Base-by-base conservation (phyloP, 495 filamentous ascomycete genomes). In the Penicillium manginii region DNA sequence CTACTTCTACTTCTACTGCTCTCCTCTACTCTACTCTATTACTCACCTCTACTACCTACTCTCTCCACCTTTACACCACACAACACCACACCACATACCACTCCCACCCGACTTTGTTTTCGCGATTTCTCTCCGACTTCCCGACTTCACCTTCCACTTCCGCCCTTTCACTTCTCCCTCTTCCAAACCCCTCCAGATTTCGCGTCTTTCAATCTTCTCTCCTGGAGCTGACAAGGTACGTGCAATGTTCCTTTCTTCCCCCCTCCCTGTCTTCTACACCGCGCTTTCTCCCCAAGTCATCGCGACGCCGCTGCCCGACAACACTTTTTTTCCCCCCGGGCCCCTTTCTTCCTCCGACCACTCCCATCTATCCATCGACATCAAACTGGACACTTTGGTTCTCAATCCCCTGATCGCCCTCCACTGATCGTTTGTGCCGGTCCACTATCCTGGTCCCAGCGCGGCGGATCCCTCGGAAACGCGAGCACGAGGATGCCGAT, bases 261-360 rank as follows among this genome's bases (percentile, higher is more conserved):
- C 22, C 21, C 18, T 26, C 45, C 17, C 8, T 47, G 19, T 26
- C 9, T 23, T 47, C 19, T 11, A 47, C 21, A 29, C 45, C 45
- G 21, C 45, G 45, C 10, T 47, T 47, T 47, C n/a, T 26, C 21
- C 21, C 15, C 19, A 43, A 43, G 21, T 22, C 45, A 47, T 21
- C 45, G 45, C 45, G 19, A 47, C n/a, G 21, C 45, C 45, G 40
- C 45, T 47, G 45, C 21, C 45, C 19, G 21, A 23, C 45, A 26
- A 11, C 19, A 23, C 22, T 47, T 47, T 47, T 47, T 26, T 47
- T 26, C 15, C 40, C 40, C 21, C 18, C 21, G 45, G 19, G 45
- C 45, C 45, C 45, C 45, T 47, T 47, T 47, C 45, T 58, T 32
- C 43, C 33, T 17, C 39, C 42, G 46, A 51, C 22, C 42, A 17